Base-by-base conservation (phyloP, 768 basidiomycete genomes). In the Boletus speciosus region DNA sequence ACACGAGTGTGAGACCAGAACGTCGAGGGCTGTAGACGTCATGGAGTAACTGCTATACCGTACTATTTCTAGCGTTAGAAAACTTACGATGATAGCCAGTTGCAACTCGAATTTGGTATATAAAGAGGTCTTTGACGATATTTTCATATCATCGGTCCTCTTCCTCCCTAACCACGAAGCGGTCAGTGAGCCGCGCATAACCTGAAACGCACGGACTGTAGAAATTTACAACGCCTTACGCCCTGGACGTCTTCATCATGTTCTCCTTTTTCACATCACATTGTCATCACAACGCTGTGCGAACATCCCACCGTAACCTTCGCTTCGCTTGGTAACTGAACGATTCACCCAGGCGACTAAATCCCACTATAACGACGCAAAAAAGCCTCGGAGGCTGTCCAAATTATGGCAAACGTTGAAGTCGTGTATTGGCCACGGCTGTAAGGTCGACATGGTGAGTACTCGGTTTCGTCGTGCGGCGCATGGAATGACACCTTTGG, bases 371-470 rank as follows among this genome's bases (percentile, higher is more conserved):
- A 19, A 55, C n/a, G 42, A 51, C 16, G 51, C 56, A 39, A 46
- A 61, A 44, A 58, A 57, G 10, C 45, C 55, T 29, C 56, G 36
- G 15, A 47, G 29, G 14, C 11, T 51, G 15, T 52, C 45, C 11
- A 56, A 32, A 55, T 47, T 57, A 11, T 51, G 47, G 25, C 44
- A 46, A 47, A 48, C 44, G 3, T 41, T 68, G 38, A 68, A 59
- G 51, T 61, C 64, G 38, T 68, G 64, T 46, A 57, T 63, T 38
- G 56, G 61, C 8, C 49, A 59, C 8, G 55, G 52, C 40, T 53
- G 55, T 23, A 54, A 68, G 15, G 32, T 40, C 6, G 51, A 54
- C 38, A 1, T 37, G 29, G 64, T 68, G 46, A 41, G 64, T 54
- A 19, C 49, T 45, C 10, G 9, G n/a, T 41, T 40, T 25, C 29